Conservation (phyloP, 176 grass and related monocot genomes). For the Oryza punctata region DNA sequence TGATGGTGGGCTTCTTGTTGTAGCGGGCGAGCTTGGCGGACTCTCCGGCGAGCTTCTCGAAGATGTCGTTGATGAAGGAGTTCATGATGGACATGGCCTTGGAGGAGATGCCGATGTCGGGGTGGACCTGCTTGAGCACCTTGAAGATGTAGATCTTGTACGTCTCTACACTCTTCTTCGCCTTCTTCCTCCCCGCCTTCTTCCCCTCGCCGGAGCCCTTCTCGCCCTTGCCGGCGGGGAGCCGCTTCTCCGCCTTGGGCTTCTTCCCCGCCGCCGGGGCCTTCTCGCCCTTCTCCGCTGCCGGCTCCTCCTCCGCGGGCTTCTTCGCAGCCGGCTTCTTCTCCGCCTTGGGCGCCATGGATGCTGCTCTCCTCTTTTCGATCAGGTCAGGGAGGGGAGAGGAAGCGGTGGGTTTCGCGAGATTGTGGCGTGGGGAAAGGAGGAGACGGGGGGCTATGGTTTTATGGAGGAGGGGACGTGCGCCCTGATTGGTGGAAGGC, state of each 20-base stretch:
- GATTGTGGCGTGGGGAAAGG: not conserved
- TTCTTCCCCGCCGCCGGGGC: conserved; percentile 38
- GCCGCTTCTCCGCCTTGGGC: conserved; percentile 37
- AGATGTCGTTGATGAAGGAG: conserved; percentile 62
- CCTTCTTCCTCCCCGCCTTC: conserved; percentile 36
- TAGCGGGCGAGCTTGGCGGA: conserved; percentile 39
- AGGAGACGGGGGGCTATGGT: not conserved
- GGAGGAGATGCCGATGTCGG: conserved; percentile 62
- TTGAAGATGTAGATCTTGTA: conserved; percentile 91
- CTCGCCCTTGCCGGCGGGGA: conserved; percentile 21
- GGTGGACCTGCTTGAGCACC: conserved; percentile 80
- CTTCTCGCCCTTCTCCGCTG: conserved; percentile 20
- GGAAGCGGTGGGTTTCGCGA: too few relatives aligned
- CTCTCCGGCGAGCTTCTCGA: conserved; percentile 50
- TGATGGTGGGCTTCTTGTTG: conserved; percentile 76
- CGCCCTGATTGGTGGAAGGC: conserved; percentile 2
- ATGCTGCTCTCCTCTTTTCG: not conserved
- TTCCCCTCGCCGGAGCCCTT: conserved; percentile 31
- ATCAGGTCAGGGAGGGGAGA: too few relatives aligned
- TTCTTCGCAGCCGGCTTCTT: not conserved
- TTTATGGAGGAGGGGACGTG: not conserved
- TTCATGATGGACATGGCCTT: conserved; percentile 61
- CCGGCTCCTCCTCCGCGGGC: not conserved
- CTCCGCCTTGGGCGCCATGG: not conserved
- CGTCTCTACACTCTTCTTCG: conserved; percentile 55